Evolutionary conservation across 495 filamentous ascomycete species (phyloP), one percentile per base, ranked within the genome.

Genomic region (Podospora conica): DNA sequence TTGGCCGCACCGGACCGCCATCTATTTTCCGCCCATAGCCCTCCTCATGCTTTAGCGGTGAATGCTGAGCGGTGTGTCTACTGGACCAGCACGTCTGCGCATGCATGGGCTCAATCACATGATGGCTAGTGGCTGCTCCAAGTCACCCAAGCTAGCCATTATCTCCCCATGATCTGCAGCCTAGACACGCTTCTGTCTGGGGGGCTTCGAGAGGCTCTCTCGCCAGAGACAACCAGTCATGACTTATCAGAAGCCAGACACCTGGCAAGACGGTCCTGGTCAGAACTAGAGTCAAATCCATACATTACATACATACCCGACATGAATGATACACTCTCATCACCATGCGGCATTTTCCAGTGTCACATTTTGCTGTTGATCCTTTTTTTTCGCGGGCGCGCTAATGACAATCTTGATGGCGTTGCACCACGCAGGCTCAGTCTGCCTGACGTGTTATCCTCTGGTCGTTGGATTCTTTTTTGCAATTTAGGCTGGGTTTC

Each of bases 401-500:
- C 40, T 40, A 58, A 53, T 20, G 40, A 21, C 11, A 31, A 58
- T n/a, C 28, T 23, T 64, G 29, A 55, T 27, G 24, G 29, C 55
- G 54, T 40, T 25, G 63, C 54, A 53, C 29, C 31, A 33, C 63
- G 55, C 40, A 48, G 29, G 29, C 29, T 31, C n/a, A n/a, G 28
- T 23, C 20, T 57, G 27, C 61, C 28, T 58, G 54, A 58, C 54
- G 54, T 58, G 63, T 64, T 58, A n/a, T 48, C 15, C 18, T 48
- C 40, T 48, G 40, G 29, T 31, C 29, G 29, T 11, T 10, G 29
- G 55, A n/a, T n/a, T n/a, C n/a, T n/a, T 31, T 61, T 53, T 48
- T 28, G 57, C 54, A 57, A 67, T 67, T 67, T 67, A 67, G 65
- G 65, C 65, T 67, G 65, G 54, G 54, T 63, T 54, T 28, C 61